Evolutionary conservation across 2,329 filamentous ascomycete species (phyloP).

Genomic region (Capronia coronata): DNA sequence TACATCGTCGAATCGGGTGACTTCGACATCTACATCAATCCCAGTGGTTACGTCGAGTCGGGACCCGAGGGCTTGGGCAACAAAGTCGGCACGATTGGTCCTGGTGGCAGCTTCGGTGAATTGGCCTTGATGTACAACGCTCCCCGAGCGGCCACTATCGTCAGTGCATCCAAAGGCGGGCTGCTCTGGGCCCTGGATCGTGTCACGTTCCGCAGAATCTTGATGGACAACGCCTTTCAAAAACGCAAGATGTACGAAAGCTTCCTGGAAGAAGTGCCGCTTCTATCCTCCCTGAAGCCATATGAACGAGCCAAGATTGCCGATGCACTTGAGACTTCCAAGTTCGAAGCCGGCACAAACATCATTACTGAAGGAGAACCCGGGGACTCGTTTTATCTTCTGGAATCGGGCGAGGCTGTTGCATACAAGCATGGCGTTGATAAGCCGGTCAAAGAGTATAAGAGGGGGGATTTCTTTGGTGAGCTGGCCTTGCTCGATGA

Average conservation of each 20-base stretch:
- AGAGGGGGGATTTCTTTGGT: slow-evolving; percentile 93
- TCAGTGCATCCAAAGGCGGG: slow-evolving; percentile 69
- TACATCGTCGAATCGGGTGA: slow-evolving; percentile 89
- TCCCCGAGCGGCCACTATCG: slow-evolving; percentile 86
- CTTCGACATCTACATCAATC: slow-evolving; percentile 88
- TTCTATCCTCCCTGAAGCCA: slow-evolving; percentile 73
- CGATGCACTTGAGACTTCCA: slow-evolving; percentile 86
- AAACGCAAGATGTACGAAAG: slow-evolving; percentile 94
- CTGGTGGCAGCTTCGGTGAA: slow-evolving; percentile 92
- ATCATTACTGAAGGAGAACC: slow-evolving; percentile 91
- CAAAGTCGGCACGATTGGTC: slow-evolving; percentile 73
- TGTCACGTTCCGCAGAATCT: slow-evolving; percentile 90
- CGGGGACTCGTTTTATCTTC: slow-evolving; percentile 83
- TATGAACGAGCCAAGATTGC: slow-evolving; percentile 98
- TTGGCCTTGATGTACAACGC: slow-evolving; percentile 98
- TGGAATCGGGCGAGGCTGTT: slow-evolving; percentile 80
- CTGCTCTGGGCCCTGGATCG: slow-evolving; percentile 93
- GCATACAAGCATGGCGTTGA: slow-evolving; percentile 72
- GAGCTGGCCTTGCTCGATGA: slow-evolving; percentile 92
- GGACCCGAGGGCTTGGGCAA: slow-evolving; percentile 75
- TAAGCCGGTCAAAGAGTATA: slow-evolving; percentile 69
- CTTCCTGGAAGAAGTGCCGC: slow-evolving; percentile 87
- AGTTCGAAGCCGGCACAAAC: slow-evolving; percentile 68
- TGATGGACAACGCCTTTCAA: slow-evolving; percentile 97
- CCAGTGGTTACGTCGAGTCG: slow-evolving; percentile 66